Percentiles rank a stretch among this genome's conserved stretches.
phyloP scores from a whole-genome alignment of 371 early-diverging fungal genomes.

The Circinella minor region DNA sequence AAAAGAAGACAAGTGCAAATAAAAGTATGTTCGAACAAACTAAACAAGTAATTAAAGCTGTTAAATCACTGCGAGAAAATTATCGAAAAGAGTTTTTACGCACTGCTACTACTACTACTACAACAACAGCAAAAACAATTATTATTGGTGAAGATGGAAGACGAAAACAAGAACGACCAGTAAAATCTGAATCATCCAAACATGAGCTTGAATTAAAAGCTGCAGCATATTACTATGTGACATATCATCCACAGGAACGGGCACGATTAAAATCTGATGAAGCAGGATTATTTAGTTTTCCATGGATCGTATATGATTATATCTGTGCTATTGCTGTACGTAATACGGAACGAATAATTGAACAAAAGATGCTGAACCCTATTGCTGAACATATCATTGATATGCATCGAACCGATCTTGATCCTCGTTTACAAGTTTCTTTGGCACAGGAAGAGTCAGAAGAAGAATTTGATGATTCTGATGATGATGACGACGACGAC shows the following conservation, averaged over 20 bases:
- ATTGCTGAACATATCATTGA: not conserved
- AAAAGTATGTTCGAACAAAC: conserved; percentile 52
- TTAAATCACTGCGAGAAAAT: conserved; percentile 37
- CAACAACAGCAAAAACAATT: too few relatives aligned
- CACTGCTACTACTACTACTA: too few relatives aligned
- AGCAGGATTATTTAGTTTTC: conserved; percentile 56
- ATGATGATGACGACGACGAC: not conserved
- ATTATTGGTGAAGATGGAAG: too few relatives aligned
- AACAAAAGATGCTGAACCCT: not conserved
- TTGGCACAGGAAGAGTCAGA: not conserved
- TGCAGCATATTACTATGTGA: conserved; percentile 74
- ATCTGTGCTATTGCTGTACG: conserved; percentile 50
- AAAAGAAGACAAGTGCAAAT: conserved; percentile 37
- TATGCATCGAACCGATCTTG: not conserved
- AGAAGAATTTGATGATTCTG: not conserved
- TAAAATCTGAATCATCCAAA: not conserved
- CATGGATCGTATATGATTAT: conserved; percentile 63
- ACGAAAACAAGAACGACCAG: conserved; percentile 20
- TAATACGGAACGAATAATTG: not conserved
- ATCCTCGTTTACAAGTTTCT: not conserved
- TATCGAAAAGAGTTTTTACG: conserved; percentile 52
- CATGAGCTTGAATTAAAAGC: conserved; percentile 48
- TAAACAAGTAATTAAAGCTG: conserved; percentile 40
- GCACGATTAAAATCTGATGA: conserved; percentile 25
- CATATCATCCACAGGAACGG: conserved; percentile 53